These are phyloP conservation scores for Xylariaceae sp. DNA, from an alignment of 2,329 filamentous ascomycete genomes.

Conservation along the genomic window DNA sequence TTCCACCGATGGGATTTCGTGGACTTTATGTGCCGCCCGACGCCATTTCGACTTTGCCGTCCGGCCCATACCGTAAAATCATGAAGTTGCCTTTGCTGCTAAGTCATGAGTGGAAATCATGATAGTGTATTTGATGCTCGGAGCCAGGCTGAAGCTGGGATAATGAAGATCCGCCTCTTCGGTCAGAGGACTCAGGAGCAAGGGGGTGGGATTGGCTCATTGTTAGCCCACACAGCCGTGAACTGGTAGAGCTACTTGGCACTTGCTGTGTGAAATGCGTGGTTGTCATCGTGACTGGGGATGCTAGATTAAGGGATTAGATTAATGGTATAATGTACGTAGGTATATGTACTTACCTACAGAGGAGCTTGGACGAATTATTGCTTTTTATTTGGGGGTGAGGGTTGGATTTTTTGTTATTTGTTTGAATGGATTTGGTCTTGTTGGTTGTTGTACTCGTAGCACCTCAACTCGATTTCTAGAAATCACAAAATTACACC, in stretches of 20 bases:
- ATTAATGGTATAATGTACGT: too few species aligned
- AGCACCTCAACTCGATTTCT: too few species aligned
- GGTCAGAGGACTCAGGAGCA: slow-evolving; percentile 1
- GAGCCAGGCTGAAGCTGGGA: slow-evolving; percentile 18
- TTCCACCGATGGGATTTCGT: slow-evolving; percentile 1
- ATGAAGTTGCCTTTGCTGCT: slow-evolving; percentile 14
- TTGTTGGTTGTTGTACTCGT: too few species aligned
- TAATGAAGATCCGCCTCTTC: slow-evolving; percentile 15
- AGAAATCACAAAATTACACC: too few species aligned
- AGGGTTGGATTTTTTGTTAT: too few species aligned
- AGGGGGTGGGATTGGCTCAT: slow-evolving; percentile 12
- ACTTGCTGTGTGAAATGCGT: too few species aligned
- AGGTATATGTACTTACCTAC: too few species aligned
- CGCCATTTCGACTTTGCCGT: slow-evolving; percentile 13
- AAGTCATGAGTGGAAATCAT: slow-evolving; percentile 20
- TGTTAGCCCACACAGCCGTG: slow-evolving; percentile 11
- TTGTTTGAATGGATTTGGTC: too few species aligned
- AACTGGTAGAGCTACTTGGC: slow-evolving; percentile 14
- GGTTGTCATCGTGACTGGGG: too few species aligned
- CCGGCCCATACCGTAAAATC: slow-evolving; percentile 18
- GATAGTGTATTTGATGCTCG: slow-evolving; percentile 8
- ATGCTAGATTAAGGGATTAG: too few species aligned
- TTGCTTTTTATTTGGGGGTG: too few species aligned
- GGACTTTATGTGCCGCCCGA: slow-evolving; percentile 4
- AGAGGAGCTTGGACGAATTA: too few species aligned